Evolutionary conservation across 306 rosid species (phyloP), one percentile per base, ranked within the genome.

Genomic region (Gynostemma pentaphyllum): DNA sequence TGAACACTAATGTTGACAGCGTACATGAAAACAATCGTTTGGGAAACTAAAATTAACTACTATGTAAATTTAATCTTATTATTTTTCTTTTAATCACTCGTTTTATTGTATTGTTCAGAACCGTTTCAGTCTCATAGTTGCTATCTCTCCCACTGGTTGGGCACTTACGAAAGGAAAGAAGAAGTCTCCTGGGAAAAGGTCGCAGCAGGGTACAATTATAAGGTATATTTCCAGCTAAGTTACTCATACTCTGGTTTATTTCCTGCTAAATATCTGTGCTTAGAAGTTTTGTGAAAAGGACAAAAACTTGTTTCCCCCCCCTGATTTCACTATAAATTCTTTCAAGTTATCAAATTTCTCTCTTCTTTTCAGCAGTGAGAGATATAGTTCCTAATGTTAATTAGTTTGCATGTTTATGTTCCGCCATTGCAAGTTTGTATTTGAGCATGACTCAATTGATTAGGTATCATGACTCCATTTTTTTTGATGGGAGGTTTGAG

Each of bases 141-240:
- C 98, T 72, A 83, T 88, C 85, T 85, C 96, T 66, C 96, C 98
- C 44, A 92, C 95, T 21, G 98, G 98, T 45, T 92, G 98, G 98
- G 79, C 86, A 19, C 83, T 85, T 51, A 89, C 89, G 71, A 88
- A 91, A 71, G 95, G 95, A 80, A 88, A 83, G 88, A 85, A 87
- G 83, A 88, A 83, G 72, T 83, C 95, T 67, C 88, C 95, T 0
- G 96, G 96, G 44, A 88, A 88, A 78, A 80, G 87, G 78, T 91
- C 78, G 82, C 98, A 84, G 76, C 92, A 88, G 78, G 98, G 95
- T 69, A 91, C 98, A 44, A 69, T 87, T 53, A 91, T 91, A 80
- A 91, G 96, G 98, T 91, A 62, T 67, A 28, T 62, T 66, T 69
- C 62, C 67, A 59, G 62, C 65, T n/a, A n/a, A n/a, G n/a, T n/a